Evolutionary conservation across 495 filamentous ascomycete genomes (phyloP), one percentile per base, ranked within the genome.

Genomic region (Cairneyella variabilis): DNA sequence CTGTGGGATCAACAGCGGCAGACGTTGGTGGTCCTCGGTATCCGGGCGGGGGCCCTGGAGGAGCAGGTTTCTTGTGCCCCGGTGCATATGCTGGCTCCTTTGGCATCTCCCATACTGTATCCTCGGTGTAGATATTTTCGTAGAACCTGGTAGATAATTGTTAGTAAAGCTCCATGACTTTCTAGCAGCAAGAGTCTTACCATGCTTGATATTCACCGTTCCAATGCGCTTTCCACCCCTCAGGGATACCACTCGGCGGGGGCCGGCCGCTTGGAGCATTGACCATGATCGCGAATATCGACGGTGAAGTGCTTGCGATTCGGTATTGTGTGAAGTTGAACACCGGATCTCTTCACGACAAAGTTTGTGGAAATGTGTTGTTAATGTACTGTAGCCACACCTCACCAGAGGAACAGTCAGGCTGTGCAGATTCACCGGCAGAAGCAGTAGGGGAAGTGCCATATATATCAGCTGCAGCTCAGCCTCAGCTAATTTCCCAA

Each of bases 121-220:
- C 44, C 14, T 50, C 43, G 0, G 49, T 58, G 26, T 58, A 58
- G 16, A 53, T 50, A 21, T 58, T 58, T 17, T 58, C 56, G 32
- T 58, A 58, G 38, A 41, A 58, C 49, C 56, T 58, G 12, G 6
- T 8, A 7, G 34, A 22, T 40, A 16, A 34, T 18, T 23, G 22
- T 3, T 17, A 18, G 23, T 28, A 30, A 18, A 32, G 8, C 17
- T n/a, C 3, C 3, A n/a, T 3, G 25, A 26, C 21, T 36, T 16
- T 8, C 34, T 2, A 27, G 34, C 4, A 22, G 6, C 21, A 11
- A 3, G 26, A 11, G 22, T 9, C 46, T 50, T 20, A 54, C 56
- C 50, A 58, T 17, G 44, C 23, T n/a, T 50, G 53, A 38, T 58
- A 54, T 2, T 50, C 37, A 2, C 34, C 1, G 37, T 45, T 48